Percentiles rank a stretch among this genome's conserved stretches.
phyloP scores from a whole-genome alignment of 2,329 filamentous ascomycete genomes.

The Trichoderma cornu-damae region DNA sequence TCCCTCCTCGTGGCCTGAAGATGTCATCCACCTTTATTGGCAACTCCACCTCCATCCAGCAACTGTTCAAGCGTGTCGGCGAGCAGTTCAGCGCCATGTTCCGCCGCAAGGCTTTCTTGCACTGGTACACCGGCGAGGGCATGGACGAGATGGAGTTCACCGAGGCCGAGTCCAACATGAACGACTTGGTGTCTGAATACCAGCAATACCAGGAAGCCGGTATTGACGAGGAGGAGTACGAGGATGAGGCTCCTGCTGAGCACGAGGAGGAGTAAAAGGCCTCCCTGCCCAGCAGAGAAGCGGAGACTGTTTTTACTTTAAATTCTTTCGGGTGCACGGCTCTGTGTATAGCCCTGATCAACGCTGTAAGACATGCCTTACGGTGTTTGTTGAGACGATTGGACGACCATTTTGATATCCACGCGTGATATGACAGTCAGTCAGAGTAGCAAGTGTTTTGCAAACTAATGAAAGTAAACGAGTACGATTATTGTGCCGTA shows the following conservation, averaged over 20 bases:
- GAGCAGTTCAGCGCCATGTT: conserved; percentile 99
- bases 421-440: conserved; percentile 26
- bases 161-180: conserved; percentile 99
- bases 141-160: conserved; percentile 99
- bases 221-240: conserved; percentile 92
- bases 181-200: conserved; percentile 98
- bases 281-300: neutral
- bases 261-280: conserved; percentile 15
- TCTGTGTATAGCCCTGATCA: conserved; percentile 13
- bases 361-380: conserved; percentile 22
- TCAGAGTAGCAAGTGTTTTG: conserved; percentile 31
- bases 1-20: conserved; percentile 94
- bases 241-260: conserved; percentile 65
- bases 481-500: conserved; percentile 30
- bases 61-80: conserved; percentile 99
- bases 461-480: conserved; percentile 27
- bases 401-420: conserved; percentile 39
- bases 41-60: conserved; percentile 99
- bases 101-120: conserved; percentile 99
- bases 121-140: conserved; percentile 99
- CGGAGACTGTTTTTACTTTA: neutral
- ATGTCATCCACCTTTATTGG: conserved; percentile 99
- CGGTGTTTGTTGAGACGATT: conserved; percentile 30
- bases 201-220: conserved; percentile 99
- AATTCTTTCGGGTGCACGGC: conserved; percentile 6